Conservation (phyloP, 192 early-diverging fungal species). For the Coemansia sp. region DNA sequence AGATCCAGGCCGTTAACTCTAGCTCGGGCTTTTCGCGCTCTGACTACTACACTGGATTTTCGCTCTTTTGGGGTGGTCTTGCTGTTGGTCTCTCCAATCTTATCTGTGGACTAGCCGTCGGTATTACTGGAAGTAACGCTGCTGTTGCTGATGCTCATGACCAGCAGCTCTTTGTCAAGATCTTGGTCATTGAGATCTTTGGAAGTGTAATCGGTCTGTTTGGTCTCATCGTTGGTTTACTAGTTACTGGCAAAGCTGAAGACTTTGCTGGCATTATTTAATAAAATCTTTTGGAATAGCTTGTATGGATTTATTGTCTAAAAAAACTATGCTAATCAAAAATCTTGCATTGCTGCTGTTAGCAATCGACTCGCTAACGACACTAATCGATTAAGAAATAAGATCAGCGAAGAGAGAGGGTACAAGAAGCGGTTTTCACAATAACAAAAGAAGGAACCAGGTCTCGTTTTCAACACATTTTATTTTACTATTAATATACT, state of each 20-base stretch:
- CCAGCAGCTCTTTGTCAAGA: conserved; percentile 93
- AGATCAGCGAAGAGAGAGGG: no score
- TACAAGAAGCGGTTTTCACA: no score
- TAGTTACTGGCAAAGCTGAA: conserved; percentile 64
- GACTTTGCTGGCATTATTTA: conserved; percentile 43
- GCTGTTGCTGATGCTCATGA: conserved; percentile 96
- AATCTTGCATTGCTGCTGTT: no score
- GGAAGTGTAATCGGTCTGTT: conserved; percentile 95
- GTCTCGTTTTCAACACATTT: no score
- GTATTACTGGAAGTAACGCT: conserved; percentile 90
- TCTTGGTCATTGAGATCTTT: conserved; percentile 97
- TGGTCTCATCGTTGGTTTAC: conserved; percentile 92
- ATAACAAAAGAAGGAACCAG: no score
- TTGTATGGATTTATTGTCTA: no score
- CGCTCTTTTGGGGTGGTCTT: conserved; percentile 95
- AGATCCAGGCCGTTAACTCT: conserved; percentile 64
- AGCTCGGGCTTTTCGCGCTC: conserved; percentile 55
- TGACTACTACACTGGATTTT: conserved; percentile 84
- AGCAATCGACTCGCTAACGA: no score
- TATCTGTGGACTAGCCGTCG: conserved; percentile 91
- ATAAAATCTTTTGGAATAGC: no score
- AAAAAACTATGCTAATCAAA: no score
- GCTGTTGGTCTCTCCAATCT: conserved; percentile 95
- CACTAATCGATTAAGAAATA: no score
- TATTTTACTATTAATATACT: no score